phyloP scores from a whole-genome alignment of 495 filamentous ascomycete genomes.

The Extremus antarcticus region DNA sequence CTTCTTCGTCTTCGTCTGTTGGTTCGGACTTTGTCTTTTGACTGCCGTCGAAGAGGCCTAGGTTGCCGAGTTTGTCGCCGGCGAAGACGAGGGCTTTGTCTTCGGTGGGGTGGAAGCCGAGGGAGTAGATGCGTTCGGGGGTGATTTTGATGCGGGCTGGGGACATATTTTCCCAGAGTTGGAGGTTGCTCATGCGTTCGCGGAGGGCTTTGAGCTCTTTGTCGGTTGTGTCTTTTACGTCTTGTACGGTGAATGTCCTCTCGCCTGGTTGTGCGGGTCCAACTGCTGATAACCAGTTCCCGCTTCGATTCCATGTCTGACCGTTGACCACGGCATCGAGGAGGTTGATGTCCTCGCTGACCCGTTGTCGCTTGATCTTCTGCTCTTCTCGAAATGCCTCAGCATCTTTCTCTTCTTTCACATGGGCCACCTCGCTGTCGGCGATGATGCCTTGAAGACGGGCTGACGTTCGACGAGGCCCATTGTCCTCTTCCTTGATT shows the following conservation, averaged over 20 bases:
- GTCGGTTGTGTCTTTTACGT: conserved; percentile 72
- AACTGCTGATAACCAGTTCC: conserved; percentile 46
- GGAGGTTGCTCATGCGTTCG: conserved; percentile 66
- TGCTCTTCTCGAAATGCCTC: conserved; percentile 50
- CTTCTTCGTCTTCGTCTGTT: conserved; percentile 42
- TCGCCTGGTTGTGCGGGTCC: conserved; percentile 63
- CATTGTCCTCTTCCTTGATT: conserved; percentile 32
- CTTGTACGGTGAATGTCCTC: conserved; percentile 67
- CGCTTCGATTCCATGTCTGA: conserved; percentile 43
- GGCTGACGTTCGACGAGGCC: conserved; percentile 54
- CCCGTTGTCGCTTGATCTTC: conserved; percentile 57
- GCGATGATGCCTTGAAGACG: conserved; percentile 55
- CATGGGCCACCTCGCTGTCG: conserved; percentile 63
- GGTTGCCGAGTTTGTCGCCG: conserved; percentile 85
- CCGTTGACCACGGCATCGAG: conserved; percentile 73
- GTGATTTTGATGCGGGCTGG: conserved; percentile 86
- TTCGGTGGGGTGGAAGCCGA: conserved; percentile 78
- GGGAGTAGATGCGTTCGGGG: conserved; percentile 76
- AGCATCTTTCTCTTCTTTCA: conserved; percentile 66
- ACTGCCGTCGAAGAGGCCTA: conserved; percentile 88
- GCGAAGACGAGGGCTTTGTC: conserved; percentile 89
- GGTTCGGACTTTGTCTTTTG: conserved; percentile 45
- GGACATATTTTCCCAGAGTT: conserved; percentile 70
- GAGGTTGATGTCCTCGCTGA: conserved; percentile 59
- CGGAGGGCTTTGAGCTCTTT: conserved; percentile 64